Evolutionary conservation across 1,284 basidiomycete genomes (phyloP), one percentile per base, ranked within the genome.

Genomic region (Schizophyllum commune): DNA sequence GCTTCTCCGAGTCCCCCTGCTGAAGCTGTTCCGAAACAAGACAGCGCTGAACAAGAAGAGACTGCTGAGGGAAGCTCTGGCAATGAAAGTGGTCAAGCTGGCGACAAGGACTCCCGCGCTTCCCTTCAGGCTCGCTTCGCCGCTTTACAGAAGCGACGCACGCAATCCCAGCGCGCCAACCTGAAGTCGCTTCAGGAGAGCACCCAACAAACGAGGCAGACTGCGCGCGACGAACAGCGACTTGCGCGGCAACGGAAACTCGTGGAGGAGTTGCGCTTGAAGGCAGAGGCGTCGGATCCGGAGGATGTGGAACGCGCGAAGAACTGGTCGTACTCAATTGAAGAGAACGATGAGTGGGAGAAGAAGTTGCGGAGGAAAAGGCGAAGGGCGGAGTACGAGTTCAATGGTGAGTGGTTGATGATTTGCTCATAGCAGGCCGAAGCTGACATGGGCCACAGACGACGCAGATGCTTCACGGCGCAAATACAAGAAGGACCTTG

Each of bases 301-400:
- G 92, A 89, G 69, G 85, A 88, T 66, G 78, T 85, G 1, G 84
- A 88, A 67, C 79, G 94, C 61, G 83, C 85, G 69, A 93, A 93
- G 79, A 93, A 94, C 69, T 96, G 94, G 94, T 87, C 92, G 68
- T 98, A 92, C 77, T 91, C 88, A 21, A 90, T 97, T 61, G 95
- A 97, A 76, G 94, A 97, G 75, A 96, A 94, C 68, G 94, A 98
- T 68, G 77, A 84, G 64, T 96, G 96, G 96, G 93, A 96, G 78
- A 90, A 90, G 77, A 94, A 94, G 75, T 74, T 84, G 66, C 86
- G 84, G 47, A 74, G 89, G 51, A 69, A 69, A 61, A 65, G 63
- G 32, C 56, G 86, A 69, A 77, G 85, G 63, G 86, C 83, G 17
- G 88, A 92, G 70, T 87, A 84, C 86, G 65, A 67, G 83, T 64